A percentile compares a stretch with the other conserved stretches of the same genome.
Conservation (phyloP, 768 basidiomycete genomes). For the Russula foetens region DNA sequence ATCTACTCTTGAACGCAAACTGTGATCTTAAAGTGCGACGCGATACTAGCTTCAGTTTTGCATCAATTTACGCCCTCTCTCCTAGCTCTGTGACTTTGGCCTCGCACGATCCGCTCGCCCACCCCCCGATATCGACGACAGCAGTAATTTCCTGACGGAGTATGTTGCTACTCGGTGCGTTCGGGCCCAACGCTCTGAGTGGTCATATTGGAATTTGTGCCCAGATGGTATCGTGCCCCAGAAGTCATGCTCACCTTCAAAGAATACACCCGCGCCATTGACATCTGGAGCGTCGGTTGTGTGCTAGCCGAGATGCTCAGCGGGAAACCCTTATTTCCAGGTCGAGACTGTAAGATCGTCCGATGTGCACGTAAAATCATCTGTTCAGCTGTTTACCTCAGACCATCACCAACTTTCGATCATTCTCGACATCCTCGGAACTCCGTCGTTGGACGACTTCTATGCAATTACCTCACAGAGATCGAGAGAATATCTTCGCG, state of each 20-base stretch:
- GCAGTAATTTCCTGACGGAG: conserved; percentile 82
- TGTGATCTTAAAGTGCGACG: conserved; percentile 82
- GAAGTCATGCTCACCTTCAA: conserved; percentile 99
- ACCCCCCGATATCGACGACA: conserved; percentile 67
- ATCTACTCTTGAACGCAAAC: conserved; percentile 90
- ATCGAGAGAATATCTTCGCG: conserved; percentile 82
- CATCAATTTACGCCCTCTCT: not conserved
- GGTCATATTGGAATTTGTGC: not conserved
- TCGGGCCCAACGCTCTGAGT: conserved; percentile 10
- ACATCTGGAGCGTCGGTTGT: conserved; percentile 84
- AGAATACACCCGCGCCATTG: conserved; percentile 84
- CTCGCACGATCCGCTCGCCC: conserved; percentile 74
- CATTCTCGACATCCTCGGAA: conserved; percentile 92
- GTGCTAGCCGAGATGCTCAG: conserved; percentile 87
- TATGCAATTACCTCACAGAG: conserved; percentile 80
- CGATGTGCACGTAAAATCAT: not conserved
- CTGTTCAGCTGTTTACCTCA: conserved; percentile 25
- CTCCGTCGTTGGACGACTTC: conserved; percentile 87
- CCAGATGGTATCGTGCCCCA: conserved; percentile 92
- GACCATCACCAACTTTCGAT: conserved; percentile 92
- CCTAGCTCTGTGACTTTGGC: conserved; percentile 78
- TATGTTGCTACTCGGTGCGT: conserved; percentile 87
- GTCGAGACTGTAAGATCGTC: conserved; percentile 68
- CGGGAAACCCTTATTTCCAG: conserved; percentile 91
- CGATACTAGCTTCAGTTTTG: not conserved